Evolutionary conservation across 805 yeast genomes (phyloP).

Genomic region (Cyberlindnera saturnus): DNA sequence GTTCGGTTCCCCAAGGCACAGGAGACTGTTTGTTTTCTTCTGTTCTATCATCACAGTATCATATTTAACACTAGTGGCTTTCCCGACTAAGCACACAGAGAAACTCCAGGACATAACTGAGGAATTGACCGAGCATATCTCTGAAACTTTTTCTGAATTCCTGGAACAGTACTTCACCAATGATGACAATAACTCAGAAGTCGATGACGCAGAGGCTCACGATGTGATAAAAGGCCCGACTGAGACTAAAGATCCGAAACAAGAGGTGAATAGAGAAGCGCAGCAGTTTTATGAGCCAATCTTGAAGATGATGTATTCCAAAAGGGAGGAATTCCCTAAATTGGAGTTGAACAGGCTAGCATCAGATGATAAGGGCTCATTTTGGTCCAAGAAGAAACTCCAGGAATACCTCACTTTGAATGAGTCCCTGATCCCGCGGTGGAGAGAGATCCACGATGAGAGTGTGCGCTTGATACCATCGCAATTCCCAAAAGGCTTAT

Average conservation of each 20-base stretch:
- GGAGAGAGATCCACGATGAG: slow-evolving; percentile 39
- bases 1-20: not conserved
- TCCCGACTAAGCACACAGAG: not conserved
- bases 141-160: not conserved
- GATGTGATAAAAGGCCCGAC: slow-evolving; percentile 1
- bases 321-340: slow-evolving; percentile 12
- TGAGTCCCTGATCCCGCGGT: slow-evolving; percentile 28
- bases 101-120: not conserved
- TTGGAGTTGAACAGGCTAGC: slow-evolving; percentile 21
- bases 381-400: slow-evolving; percentile 32
- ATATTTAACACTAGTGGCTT: not conserved
- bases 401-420: slow-evolving; percentile 17
- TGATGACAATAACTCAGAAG: slow-evolving; percentile 7
- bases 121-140: not conserved
- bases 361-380: slow-evolving; percentile 42
- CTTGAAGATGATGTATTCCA: slow-evolving; percentile 8
- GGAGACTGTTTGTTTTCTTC: not conserved
- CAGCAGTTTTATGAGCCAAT: slow-evolving; percentile 14
- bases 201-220: slow-evolving; percentile 6
- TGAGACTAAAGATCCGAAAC: not conserved
- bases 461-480: slow-evolving; percentile 43
- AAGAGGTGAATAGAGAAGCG: slow-evolving; percentile 1
- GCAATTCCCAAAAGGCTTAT: slow-evolving; percentile 14
- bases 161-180: slow-evolving; percentile 4
- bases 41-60: not conserved